Evolutionary conservation across 306 rosid genomes (phyloP), one percentile per base, ranked within the genome.

Genomic region (Pueraria montana): DNA sequence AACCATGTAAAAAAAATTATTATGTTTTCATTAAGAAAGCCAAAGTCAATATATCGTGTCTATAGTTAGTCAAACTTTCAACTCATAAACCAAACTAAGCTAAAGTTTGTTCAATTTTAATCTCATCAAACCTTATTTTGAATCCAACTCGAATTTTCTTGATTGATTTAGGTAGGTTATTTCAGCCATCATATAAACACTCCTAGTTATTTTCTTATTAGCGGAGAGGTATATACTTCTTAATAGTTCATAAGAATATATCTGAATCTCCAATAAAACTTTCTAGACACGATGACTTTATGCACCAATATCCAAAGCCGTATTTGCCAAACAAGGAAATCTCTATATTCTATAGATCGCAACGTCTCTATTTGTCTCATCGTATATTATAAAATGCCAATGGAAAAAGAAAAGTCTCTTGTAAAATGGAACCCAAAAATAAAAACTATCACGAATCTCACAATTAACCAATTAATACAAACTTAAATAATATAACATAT

Each of bases 381-480:
- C 59, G 18, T 45, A 78, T 5, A 67, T 58, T 36, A 62, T 50
- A n/a, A 68, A 55, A 69, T 69, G 27, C 45, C 70, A 20, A 65
- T 26, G 50, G 17, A 74, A 64, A 64, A 11, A 6, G 9, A 64
- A 61, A 62, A 12, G 43, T 8, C 7, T 8, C 7, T 8, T 34
- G 43, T 32, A 8, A 8, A 65, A 65, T 71, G 45, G 20, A 77
- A 36, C 56, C 3, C 38, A 48, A 76, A 61, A 55, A 12, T 30
- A 66, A 70, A 82, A 82, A 63, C 53, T 8, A 58, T 64, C 20
- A 45, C 30, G 9, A 67, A 30, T 46, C 20, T 4, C 42, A 81
- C n/a, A 62, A 43, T 16, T 30, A 69, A 56, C 45, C 13, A 9
- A 58, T 8, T 32, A 30, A 71, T 80, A 72, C 34, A 50, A 72